Evolutionary conservation across 2,329 filamentous ascomycete species (phyloP).

Genomic region (Stagonosporopsis vannaccii): DNA sequence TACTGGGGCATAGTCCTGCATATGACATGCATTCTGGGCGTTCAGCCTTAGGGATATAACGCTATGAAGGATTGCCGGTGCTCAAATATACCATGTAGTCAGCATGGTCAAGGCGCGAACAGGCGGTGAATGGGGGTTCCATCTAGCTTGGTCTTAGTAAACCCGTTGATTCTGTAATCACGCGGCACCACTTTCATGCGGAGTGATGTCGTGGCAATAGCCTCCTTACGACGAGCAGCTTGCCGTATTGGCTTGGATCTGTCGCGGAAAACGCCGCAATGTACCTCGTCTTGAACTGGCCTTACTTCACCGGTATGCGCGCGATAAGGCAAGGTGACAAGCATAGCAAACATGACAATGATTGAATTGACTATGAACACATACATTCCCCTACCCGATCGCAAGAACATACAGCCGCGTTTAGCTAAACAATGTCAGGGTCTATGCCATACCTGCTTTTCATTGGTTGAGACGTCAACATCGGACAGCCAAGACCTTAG

Average conservation of each 20-base stretch:
- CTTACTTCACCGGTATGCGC: conserved; percentile 27
- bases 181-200: conserved; percentile 20
- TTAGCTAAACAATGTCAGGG: conserved; percentile 27
- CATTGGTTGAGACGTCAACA: conserved; percentile 23
- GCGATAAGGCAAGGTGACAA: conserved; percentile 28
- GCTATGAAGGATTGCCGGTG: conserved; percentile 6
- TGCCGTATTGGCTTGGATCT: conserved; percentile 4
- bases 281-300: conserved; percentile 1
- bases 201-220: conserved; percentile 12
- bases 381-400: conserved; percentile 22
- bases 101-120: conserved; percentile 11
- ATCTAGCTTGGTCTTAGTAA: background rate
- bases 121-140: conserved; percentile 10
- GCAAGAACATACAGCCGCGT: conserved; percentile 30
- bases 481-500: conserved; percentile 20
- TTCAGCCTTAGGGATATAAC: conserved; percentile 1
- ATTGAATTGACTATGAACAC: conserved; percentile 15
- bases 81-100: conserved; percentile 4
- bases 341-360: conserved; percentile 9
- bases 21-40: conserved; percentile 1
- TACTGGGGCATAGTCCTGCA: conserved; percentile 4
- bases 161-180: conserved; percentile 11
- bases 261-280: background rate
- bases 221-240: conserved; percentile 11
- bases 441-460: conserved; percentile 3